Evolutionary conservation across 1,284 basidiomycete species (phyloP), one percentile per base, ranked within the genome.

Genomic region (Trametes hirsuta): DNA sequence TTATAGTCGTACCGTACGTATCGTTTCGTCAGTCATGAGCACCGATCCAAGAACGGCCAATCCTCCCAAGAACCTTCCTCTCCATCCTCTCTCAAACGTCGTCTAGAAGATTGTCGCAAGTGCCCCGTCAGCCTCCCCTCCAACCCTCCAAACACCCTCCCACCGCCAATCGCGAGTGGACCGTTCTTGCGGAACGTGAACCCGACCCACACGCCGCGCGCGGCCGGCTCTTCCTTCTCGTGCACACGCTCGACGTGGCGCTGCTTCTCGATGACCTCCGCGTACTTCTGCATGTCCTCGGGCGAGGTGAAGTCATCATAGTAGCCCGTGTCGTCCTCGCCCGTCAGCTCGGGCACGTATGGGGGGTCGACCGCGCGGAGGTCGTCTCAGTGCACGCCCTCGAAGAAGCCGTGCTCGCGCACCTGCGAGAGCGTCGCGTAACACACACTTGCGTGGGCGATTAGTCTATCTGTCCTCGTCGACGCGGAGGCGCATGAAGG

Each of bases 271-370:
- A 93, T 89, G 6, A 99, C 97, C 76, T 99, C 97, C 37, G 93
- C 91, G 71, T 96, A 97, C 79, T 99, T 98, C 49, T 95, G 95
- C 95, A 99, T 98, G 74, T 99, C 97, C 66, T 96, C 94, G 8
- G 84, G 81, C 24, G 86, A 91, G 25, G 90, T 90, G 75, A 98
- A 99, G 74, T 98, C 95, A 75, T 99, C 97, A 80, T 98, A 99
- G 79, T 99, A 99, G 10, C 96, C 97, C 1, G 96, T 96, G 74
- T 98, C 97, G 61, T 94, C 84, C 69, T 99, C 97, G 21, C 90
- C 93, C 72, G 98, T 96, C 39, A 99, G 85, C 10, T 95, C 91
- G 21, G 97, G 97, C 4, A 99, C 92, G 75, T 98, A 99, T 0
- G 97, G 97, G 12, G 97, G 91, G n/a, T 84, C 84, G 25, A 87